phyloP scores from a whole-genome alignment of 2,329 filamentous ascomycete genomes.

The Clonostachys solani region DNA sequence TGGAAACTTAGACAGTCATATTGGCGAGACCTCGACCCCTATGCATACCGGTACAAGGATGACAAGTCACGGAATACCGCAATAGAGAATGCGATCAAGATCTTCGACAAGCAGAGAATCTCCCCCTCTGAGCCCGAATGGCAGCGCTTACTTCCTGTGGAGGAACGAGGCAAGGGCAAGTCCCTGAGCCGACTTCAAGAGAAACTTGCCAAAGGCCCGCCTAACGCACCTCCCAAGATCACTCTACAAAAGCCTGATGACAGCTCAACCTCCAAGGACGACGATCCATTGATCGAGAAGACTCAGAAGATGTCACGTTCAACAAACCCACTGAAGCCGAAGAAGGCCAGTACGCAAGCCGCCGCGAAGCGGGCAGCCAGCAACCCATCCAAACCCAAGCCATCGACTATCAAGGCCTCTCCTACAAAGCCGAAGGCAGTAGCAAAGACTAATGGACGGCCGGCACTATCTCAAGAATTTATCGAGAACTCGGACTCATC shows the following conservation, averaged over 20 bases:
- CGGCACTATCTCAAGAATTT: conserved; percentile 50
- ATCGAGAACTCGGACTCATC: conserved; percentile 52
- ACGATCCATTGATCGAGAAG: conserved; percentile 19
- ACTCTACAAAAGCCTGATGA: conserved; percentile 48
- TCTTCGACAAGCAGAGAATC: conserved; percentile 56
- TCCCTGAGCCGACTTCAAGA: conserved; percentile 59
- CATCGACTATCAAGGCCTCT: conserved; percentile 20
- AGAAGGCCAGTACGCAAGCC: conserved; percentile 45
- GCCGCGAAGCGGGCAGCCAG: conserved; percentile 51
- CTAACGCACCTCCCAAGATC: conserved; percentile 37
- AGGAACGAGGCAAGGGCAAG: conserved; percentile 54
- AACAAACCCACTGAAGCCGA: conserved; percentile 48
- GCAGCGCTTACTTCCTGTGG: conserved; percentile 54
- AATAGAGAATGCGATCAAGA: conserved; percentile 56
- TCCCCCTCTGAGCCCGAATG: conserved; percentile 53
- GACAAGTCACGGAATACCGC: conserved; percentile 52
- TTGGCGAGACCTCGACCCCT: conserved; percentile 63
- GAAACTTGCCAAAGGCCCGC: conserved; percentile 47
- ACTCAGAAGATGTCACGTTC: conserved; percentile 38
- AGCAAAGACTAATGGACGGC: conserved; percentile 30
- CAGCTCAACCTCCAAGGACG: conserved; percentile 32
- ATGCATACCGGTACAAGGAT: conserved; percentile 52
- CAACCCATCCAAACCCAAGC: conserved; percentile 23
- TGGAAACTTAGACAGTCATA: conserved; percentile 53
- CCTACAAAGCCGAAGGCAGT: conserved; percentile 34